These are phyloP conservation scores for Xylaria sp. DNA, from an alignment of 2,329 filamentous ascomycete species.

Conservation along the genomic window DNA sequence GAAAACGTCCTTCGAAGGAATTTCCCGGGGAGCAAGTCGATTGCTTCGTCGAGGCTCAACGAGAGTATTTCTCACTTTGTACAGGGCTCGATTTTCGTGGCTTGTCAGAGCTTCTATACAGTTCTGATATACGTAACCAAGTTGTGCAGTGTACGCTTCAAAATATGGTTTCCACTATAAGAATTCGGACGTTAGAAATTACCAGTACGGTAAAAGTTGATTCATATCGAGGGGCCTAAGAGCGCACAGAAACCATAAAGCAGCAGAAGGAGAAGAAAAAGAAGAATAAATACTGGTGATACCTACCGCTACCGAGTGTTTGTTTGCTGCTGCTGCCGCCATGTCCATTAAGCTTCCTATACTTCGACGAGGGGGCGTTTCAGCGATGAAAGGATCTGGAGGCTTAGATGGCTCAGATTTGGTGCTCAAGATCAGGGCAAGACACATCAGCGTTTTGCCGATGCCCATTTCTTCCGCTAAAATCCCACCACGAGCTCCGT, in stretches of 20 bases:
- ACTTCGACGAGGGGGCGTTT: slow-evolving; percentile 53
- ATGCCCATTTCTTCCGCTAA: slow-evolving; percentile 83
- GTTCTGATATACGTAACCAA: slow-evolving; percentile 61
- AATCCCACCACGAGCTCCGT: slow-evolving; percentile 79
- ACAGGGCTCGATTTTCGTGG: slow-evolving; percentile 65
- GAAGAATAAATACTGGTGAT: neutral
- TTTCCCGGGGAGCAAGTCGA: slow-evolving; percentile 50
- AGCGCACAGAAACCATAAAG: neutral
- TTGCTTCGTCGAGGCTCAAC: slow-evolving; percentile 54
- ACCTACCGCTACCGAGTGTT: slow-evolving; percentile 67
- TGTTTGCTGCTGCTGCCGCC: slow-evolving; percentile 76
- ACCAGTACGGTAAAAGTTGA: neutral
- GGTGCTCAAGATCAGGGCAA: slow-evolving; percentile 81
- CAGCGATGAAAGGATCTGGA: slow-evolving; percentile 68
- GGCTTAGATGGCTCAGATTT: slow-evolving; percentile 72
- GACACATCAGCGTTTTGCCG: slow-evolving; percentile 89
- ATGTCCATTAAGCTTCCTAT: slow-evolving; percentile 77
- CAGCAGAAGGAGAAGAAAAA: neutral
- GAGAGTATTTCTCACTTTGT: slow-evolving; percentile 60
- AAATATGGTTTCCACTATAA: slow-evolving; percentile 72
- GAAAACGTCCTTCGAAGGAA: slow-evolving; percentile 62
- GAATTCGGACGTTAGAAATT: neutral
- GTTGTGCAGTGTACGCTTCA: slow-evolving; percentile 57
- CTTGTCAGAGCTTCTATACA: slow-evolving; percentile 67
- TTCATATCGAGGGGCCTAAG: no score